Base-by-base conservation (phyloP, 352 stramenopile species). In the Pythium apleroticum region DNA sequence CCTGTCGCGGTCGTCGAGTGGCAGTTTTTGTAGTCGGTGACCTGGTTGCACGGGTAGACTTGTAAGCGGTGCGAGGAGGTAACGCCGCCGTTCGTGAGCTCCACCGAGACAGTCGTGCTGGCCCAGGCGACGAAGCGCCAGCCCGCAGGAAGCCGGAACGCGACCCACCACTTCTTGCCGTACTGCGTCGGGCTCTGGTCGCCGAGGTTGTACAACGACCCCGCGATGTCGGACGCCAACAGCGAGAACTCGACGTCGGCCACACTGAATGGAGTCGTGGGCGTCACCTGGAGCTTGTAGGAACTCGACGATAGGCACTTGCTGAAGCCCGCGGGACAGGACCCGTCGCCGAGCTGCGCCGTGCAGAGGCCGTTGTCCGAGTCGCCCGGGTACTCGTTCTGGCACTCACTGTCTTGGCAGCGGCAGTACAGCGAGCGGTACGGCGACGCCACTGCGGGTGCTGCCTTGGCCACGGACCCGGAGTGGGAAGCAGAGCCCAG, bases 51-150 rank as follows among this genome's bases (percentile, higher is more conserved):
- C 20, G 77, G 82, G 33, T 77, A 59, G 11, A 90, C 69, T 30
- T 73, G 66, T 7, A 74, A 67, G 19, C 60, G 35, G 27, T 27
- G 45, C n/a, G 39, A 43, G 14, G 25, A 24, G 3, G 43, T 39
- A 12, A 22, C 31, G n/a, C 35, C 49, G 2, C 5, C 46, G 8
- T 54, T 66, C 0, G 19, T 72, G 50, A 91, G 59, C 11, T 72
- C 79, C n/a, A 89, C 80, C 24, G 80, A 52, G 7, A 84, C 72
- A 2, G 61, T 69, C 50, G 84, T 91, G 57, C 74, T 85, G 28
- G 74, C 65, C 84, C 82, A 91, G 10, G 73, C 64, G 19, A 93
- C 82, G 53, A 90, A 93, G 58, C 81, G 75, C 84, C 84, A 93
- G 24, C 69, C 78, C 24, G 41, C 64, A 11, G 82, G 84, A 0